Conservation (phyloP, 257 asterid species). For the Paraleonurus japonicus region DNA sequence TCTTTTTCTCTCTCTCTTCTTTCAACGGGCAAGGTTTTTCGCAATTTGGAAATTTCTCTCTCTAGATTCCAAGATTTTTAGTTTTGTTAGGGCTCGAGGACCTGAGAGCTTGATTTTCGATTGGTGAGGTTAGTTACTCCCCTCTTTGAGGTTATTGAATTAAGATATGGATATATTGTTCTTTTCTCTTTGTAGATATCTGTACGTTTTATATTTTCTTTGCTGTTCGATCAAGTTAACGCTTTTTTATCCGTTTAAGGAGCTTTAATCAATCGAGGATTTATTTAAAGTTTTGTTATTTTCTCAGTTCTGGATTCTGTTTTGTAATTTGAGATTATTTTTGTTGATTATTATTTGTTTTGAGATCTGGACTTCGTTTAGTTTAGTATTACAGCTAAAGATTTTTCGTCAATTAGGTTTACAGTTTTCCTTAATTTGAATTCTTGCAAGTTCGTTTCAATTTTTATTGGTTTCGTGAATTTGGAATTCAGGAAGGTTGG, state of each 20-base stretch:
- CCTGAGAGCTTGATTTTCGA: constrained; percentile 36
- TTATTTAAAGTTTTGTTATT: constrained; percentile 20
- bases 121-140: constrained; percentile 39
- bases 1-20: constrained; percentile 42
- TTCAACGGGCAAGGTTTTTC: constrained; percentile 88
- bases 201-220: constrained; percentile 9
- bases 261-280: constrained; percentile 25
- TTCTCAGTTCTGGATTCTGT: not conserved
- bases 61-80: constrained; percentile 29
- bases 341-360: constrained; percentile 25
- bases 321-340: constrained; percentile 32
- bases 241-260: constrained; percentile 19
- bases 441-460: constrained; percentile 16
- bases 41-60: constrained; percentile 46
- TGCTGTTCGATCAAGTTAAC: constrained; percentile 38
- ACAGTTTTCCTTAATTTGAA: constrained; percentile 19
- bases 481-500: constrained; percentile 27
- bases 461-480: constrained; percentile 28
- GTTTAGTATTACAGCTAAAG: constrained; percentile 21
- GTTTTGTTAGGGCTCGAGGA: constrained; percentile 27
- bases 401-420: constrained; percentile 22
- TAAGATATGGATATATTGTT: not conserved
- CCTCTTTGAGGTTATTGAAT: constrained; percentile 25
- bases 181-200: not conserved
- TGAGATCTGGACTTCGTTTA: constrained; percentile 53